Base-by-base conservation (phyloP, 495 filamentous ascomycete genomes). In the Trichoderma asperelloides region DNA sequence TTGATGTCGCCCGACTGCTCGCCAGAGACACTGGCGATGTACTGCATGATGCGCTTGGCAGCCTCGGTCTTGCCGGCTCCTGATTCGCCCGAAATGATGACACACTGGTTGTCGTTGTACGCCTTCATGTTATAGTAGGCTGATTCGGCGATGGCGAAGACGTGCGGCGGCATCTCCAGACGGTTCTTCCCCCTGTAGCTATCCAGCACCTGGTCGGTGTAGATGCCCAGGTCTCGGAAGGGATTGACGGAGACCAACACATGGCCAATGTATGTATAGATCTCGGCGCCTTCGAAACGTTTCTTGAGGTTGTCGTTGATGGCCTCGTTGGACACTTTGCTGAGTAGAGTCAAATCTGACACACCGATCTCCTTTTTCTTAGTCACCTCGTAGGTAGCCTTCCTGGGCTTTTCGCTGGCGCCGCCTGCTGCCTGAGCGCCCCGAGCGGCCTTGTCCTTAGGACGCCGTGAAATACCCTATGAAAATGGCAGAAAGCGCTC, bases 201-300 rank as follows among this genome's bases (percentile, higher is more conserved):
- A 60, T 93, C 85, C 70, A 98, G 87, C 40, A 97, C 92, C 69
- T 86, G 79, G 68, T 98, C 94, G 71, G 93, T 97, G 80, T 99
- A 99, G 77, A 99, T 98, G 66, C 95, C 96, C 83, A 99, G 84
- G 74, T 99, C 96, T 74, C 91, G 88, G 78, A 99, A 99, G 57
- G 96, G 96, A 79, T 99, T 99, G 78, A 99, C 96, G 33, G 96
- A 98, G 70, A 99, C 96, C 83, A 99, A 77, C 77, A 99, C 96
- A 91, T 98, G 94, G 78, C 96, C 96, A 74, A 99, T 99, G 81
- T 99, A 99, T 67, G 96, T 99, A 80, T 99, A 99, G 76, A 99
- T 99, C 80, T 98, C 93, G 70, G 81, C 87, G 83, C 93, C 91
- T 72, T 97, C 91, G 76, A 99, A 99, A 49, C 96, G 88, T 77